Evolutionary conservation across 805 yeast species (phyloP), one percentile per base, ranked within the genome.

Genomic region (Citeromyces matritensis): DNA sequence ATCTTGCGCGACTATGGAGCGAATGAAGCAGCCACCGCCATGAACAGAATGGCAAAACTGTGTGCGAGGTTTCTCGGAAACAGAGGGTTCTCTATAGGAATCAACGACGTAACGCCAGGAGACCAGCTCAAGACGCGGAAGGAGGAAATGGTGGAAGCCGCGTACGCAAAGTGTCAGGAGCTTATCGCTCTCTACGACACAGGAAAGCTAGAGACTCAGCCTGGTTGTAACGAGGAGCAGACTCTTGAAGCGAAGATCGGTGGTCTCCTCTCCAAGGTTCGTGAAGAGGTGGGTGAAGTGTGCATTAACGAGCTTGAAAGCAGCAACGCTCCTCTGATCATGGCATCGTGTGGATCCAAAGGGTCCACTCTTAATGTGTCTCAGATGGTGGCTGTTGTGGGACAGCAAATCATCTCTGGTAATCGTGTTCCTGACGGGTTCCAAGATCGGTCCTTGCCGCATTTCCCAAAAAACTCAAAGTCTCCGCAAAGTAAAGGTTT

Each of bases 341-440:
- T 91, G 99, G 96, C 99, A 9, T 83, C 95, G 2, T 91, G 97
- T 68, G 99, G 99, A 44, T 88, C 97, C 27, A 91, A 91, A 55
- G 99, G 99, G 57, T 91, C 97, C 26, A 85, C 95, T 0, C 69
- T 93, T 39, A 91, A 91, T 55, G 98, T 91, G 21, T 91, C 98
- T 9, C 99, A 91, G 63, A 91, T 91, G 99, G 97, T 91, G 67
- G 99, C 99, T 0, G 95, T 88, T 51, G 98, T 91, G 19, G 98
- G 98, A 34, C 99, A 91, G 60, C 99, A 91, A 58, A 91, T 91
- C 62, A 91, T 91, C 43, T 77, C 95, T 4, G 99, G 99, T 56
- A 82, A 84, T 51, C 94, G 99, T 69, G 98, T 91, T 38, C 97
- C 98, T 15, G 95, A 91, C 65, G 99, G 99, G n/a, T 91, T 91